Evolutionary conservation across 208 protist species (phyloP).

Genomic region (Acanthamoeba sp.): DNA sequence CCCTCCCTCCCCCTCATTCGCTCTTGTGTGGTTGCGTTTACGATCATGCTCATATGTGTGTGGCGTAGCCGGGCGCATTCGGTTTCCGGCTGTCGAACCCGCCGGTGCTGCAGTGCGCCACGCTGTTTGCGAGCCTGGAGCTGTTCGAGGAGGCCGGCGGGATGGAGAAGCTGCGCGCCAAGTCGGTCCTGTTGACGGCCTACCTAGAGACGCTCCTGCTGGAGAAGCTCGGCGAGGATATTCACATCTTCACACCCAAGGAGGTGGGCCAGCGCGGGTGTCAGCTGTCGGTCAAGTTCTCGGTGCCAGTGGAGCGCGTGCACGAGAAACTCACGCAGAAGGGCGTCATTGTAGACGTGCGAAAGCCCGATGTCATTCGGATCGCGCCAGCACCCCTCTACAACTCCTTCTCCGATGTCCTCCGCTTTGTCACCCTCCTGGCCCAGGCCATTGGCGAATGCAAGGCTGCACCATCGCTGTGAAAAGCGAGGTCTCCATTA

Average conservation of each 20-base stretch:
- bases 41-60: background rate
- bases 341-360: slow-evolving; percentile 85
- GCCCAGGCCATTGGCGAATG: slow-evolving; percentile 11
- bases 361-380: slow-evolving; percentile 86
- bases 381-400: slow-evolving; percentile 93
- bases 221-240: slow-evolving; percentile 61
- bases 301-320: slow-evolving; percentile 74
- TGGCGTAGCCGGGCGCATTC: slow-evolving; percentile 86
- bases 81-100: slow-evolving; percentile 92
- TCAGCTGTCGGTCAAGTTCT: slow-evolving; percentile 93
- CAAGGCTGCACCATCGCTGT: no score
- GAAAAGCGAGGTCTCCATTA: no score
- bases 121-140: slow-evolving; percentile 91
- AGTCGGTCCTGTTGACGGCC: slow-evolving; percentile 92
- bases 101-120: slow-evolving; percentile 88
- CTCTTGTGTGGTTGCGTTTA: background rate
- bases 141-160: slow-evolving; percentile 92
- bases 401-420: slow-evolving; percentile 94
- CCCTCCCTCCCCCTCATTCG: background rate
- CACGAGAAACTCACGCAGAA: slow-evolving; percentile 62
- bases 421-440: slow-evolving; percentile 84
- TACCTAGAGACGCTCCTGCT: slow-evolving; percentile 93
- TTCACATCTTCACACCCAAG: slow-evolving; percentile 91
- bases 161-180: slow-evolving; percentile 90
- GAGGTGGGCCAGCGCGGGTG: slow-evolving; percentile 92